Base-by-base conservation (phyloP, 2,329 filamentous ascomycete genomes). In the Trichophyton schoenleinii region DNA sequence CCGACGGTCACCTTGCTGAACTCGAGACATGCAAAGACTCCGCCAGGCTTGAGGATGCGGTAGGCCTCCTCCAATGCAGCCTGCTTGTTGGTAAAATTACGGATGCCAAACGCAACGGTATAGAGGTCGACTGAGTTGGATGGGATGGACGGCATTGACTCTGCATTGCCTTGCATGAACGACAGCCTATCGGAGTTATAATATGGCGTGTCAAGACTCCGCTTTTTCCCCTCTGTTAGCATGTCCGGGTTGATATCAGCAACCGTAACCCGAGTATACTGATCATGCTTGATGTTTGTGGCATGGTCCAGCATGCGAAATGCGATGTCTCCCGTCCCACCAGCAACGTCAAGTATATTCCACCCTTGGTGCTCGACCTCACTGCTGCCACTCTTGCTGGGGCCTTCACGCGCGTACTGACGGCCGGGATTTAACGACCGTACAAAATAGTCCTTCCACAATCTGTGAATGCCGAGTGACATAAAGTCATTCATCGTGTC, bases 401-500 rank as follows among this genome's bases (percentile, higher is more conserved):
- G 68, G 57, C 63, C 64, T 5, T 69, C 66, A 41, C 68, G 70
- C 9, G 72, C 67, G 73, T 78, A 60, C 69, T 79, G 67, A 1
- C 77, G 82, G 66, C 91, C 91, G 0, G 94, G 92, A 73, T 96
- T 94, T 36, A 99, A 83, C 38, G 86, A 87, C 67, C 89, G 86
- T 53, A 99, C 92, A 74, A 97, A 99, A 77, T 96, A 86, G 76
- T 97, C 92, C 79, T 88, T 99, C 94, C 94, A 99, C 42, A 99
- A 79, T 49, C 94, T 88, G 75, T 99, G 94, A 77, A 96, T 91
- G 61, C 94, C 94, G 57, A 99, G 83, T 6, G 94, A 97, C 94
- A 99, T 99, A 67, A 97, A 82, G 74, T 99, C 94, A 78, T 99
- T 99, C 94, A 99, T 99, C 64, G 87, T 87, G 75, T 99, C 94